Conservation (phyloP, 2,329 filamentous ascomycete genomes). For the Chaetothyriales sp. region DNA sequence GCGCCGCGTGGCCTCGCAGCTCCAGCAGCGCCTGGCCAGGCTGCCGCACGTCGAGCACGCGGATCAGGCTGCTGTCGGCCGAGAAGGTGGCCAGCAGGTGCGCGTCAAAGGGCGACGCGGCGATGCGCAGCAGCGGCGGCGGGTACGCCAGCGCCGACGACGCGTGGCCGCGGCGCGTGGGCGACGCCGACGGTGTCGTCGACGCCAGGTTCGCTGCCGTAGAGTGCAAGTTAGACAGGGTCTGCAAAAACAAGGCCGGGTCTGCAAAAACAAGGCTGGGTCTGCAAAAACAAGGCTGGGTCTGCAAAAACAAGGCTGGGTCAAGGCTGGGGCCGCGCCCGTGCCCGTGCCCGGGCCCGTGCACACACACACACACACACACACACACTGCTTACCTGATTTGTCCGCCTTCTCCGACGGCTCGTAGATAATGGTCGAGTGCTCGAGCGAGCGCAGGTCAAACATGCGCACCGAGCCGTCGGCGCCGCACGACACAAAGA, state of each 20-base stretch:
- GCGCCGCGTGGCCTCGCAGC: conserved; percentile 70
- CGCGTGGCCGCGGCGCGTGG: conserved; percentile 8
- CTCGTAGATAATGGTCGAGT: conserved; percentile 98
- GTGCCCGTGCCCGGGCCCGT: too few species aligned
- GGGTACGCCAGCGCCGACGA: conserved; percentile 25
- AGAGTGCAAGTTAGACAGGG: conserved; percentile 1
- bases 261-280: too few species aligned
- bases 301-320: too few species aligned
- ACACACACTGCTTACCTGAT: conserved; percentile 47
- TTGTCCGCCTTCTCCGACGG: conserved; percentile 61
- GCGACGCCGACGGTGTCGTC: conserved; percentile 13
- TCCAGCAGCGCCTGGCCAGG: conserved; percentile 90
- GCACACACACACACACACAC: too few species aligned
- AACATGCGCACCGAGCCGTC: conserved; percentile 99
- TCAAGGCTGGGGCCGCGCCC: too few species aligned
- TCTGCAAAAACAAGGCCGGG: too few species aligned
- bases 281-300: too few species aligned
- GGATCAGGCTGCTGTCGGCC: conserved; percentile 79
- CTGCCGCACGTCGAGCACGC: conserved; percentile 90
- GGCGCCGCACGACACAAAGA: conserved; percentile 94
- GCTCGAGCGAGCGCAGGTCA: conserved; percentile 85
- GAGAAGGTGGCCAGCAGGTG: conserved; percentile 96
- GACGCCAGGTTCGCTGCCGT: conserved; percentile 8
- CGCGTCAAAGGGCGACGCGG: conserved; percentile 64
- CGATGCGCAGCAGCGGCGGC: conserved; percentile 60